These are phyloP conservation scores for Endotrypanum monterogeii DNA, from an alignment of 208 protist species.

Conservation along the genomic window DNA sequence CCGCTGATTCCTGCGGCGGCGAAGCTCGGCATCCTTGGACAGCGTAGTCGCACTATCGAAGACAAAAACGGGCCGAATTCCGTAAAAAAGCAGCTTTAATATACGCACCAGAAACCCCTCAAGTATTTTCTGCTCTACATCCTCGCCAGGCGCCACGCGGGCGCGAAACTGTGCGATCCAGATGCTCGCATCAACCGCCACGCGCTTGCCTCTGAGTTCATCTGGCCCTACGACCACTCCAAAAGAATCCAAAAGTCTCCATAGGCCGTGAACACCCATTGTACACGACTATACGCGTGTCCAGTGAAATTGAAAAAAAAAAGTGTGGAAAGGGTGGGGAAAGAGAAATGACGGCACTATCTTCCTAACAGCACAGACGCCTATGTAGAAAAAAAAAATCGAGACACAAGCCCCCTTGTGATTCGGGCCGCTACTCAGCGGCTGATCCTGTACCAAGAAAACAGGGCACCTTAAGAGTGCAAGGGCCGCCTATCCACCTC, in stretches of 20 bases:
- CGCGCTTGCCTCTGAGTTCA: conserved; percentile 60
- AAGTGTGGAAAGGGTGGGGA: no score
- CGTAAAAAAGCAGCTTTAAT: conserved; percentile 89
- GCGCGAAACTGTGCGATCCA: conserved; percentile 87
- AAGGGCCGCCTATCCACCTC: neutral
- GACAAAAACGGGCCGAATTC: conserved; percentile 87
- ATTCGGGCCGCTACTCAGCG: neutral
- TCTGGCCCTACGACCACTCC: conserved; percentile 72
- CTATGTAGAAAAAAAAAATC: neutral
- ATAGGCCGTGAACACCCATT: conserved; percentile 89
- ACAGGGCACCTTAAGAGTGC: neutral
- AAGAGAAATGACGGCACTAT: neutral
- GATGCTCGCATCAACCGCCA: conserved; percentile 90
- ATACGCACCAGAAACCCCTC: conserved; percentile 84
- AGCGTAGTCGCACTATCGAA: conserved; percentile 75
- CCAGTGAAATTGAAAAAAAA: neutral
- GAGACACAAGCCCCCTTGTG: neutral
- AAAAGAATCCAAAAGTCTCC: conserved; percentile 85
- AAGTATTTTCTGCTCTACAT: conserved; percentile 58
- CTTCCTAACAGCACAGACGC: neutral
- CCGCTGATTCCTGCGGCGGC: conserved; percentile 45
- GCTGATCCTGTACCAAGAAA: neutral
- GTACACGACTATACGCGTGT: neutral
- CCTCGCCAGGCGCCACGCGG: conserved; percentile 37
- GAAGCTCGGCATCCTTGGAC: conserved; percentile 68